phyloP scores from a whole-genome alignment of 2,329 filamentous ascomycete genomes.

The Aphanoascus verrucosus region DNA sequence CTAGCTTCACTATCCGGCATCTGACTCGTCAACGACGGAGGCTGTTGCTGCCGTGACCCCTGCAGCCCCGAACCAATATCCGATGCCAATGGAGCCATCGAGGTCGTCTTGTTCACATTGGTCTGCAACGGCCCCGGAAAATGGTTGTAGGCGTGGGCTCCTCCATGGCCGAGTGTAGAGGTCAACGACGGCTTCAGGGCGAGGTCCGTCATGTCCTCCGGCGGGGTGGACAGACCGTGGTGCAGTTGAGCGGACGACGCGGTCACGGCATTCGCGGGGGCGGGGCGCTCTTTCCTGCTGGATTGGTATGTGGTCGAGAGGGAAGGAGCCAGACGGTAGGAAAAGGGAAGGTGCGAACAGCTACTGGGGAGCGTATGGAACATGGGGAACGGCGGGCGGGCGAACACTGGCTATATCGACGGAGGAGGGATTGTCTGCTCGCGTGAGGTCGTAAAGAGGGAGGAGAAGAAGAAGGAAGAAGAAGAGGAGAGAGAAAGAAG shows the following conservation, averaged over 20 bases:
- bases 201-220: constrained; percentile 34
- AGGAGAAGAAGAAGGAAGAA: constrained; percentile 35
- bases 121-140: constrained; percentile 8
- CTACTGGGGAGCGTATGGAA: neutral
- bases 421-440: neutral
- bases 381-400: neutral
- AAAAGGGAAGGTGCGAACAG: constrained; percentile 5
- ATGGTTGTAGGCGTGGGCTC: constrained; percentile 18
- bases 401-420: neutral
- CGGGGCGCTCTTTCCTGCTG: constrained; percentile 26
- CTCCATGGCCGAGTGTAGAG: constrained; percentile 23
- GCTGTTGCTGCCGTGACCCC: constrained; percentile 18
- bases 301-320: constrained; percentile 45
- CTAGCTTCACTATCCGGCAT: constrained; percentile 20
- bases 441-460: constrained; percentile 30
- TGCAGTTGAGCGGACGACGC: neutral
- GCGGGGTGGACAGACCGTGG: constrained; percentile 33
- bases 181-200: constrained; percentile 29
- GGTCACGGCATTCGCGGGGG: constrained; percentile 1
- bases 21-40: constrained; percentile 21
- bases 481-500: constrained; percentile 19
- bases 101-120: constrained; percentile 17
- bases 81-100: neutral
- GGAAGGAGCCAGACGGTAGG: neutral
- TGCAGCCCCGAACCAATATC: neutral